A percentile compares a stretch with the other conserved stretches of the same genome.
Evolutionary conservation across 257 asterid genomes (phyloP).

Genomic region (Euphrasia confusa): DNA sequence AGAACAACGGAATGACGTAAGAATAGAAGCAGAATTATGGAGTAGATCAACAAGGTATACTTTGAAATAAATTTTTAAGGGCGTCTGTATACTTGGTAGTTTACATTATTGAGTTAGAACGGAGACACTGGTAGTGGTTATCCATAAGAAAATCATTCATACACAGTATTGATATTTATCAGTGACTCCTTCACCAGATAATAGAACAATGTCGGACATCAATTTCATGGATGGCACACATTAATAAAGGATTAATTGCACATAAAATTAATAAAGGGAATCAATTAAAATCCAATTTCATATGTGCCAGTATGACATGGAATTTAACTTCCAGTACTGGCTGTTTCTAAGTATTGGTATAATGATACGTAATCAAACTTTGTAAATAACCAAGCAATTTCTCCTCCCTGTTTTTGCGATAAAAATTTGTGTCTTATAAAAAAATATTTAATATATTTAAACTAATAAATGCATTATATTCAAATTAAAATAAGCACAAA

Average conservation of each 20-base stretch:
- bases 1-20: neutral
- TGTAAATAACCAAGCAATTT: no score
- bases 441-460: no score
- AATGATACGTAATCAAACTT: no score
- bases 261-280: no score
- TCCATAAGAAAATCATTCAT: slow-evolving; percentile 18
- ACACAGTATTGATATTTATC: neutral
- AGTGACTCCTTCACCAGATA: slow-evolving; percentile 16
- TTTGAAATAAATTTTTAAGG: slow-evolving; percentile 9
- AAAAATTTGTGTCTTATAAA: no score
- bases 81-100: slow-evolving; percentile 4
- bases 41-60: slow-evolving; percentile 17
- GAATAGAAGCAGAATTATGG: slow-evolving; percentile 22
- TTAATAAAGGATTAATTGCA: slow-evolving; percentile 12
- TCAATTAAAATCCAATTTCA: no score
- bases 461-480: no score
- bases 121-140: slow-evolving; percentile 18
- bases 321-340: no score
- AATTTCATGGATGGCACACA: neutral
- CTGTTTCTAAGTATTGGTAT: no score
- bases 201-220: slow-evolving; percentile 11
- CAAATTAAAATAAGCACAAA: no score
- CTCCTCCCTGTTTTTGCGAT: no score
- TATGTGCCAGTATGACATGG: no score
- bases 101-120: slow-evolving; percentile 19